Evolutionary conservation across 2,329 filamentous ascomycete genomes (phyloP).

Genomic region (Aspergillus uvarum): DNA sequence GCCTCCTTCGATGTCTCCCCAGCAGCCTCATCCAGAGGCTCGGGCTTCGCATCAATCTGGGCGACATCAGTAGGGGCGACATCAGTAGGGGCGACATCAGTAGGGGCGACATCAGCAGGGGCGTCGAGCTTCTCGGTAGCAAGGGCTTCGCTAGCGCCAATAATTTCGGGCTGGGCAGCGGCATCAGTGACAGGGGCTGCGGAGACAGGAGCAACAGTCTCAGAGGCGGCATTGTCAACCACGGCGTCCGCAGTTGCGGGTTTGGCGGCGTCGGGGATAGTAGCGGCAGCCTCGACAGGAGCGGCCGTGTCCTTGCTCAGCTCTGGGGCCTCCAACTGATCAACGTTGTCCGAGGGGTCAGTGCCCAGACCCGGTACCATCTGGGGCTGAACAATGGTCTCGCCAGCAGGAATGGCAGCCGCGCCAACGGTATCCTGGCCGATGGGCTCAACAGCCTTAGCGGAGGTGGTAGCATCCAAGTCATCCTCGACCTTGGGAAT

Average conservation of each 20-base stretch:
- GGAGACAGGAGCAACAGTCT: background rate
- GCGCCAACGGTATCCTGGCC: constrained; percentile 8
- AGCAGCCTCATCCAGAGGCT: background rate
- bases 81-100: background rate
- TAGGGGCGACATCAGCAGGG: background rate
- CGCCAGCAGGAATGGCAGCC: constrained; percentile 3
- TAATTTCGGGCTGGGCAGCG: background rate
- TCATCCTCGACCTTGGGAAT: constrained; percentile 35
- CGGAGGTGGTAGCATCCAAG: constrained; percentile 3
- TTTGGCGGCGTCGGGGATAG: background rate
- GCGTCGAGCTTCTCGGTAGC: background rate
- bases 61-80: background rate
- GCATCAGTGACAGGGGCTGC: background rate
- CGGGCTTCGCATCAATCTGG: background rate
- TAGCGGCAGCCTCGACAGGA: background rate
- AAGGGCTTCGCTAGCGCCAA: background rate
- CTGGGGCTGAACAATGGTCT: constrained; percentile 18
- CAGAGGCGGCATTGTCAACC: background rate
- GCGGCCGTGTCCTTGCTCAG: constrained; percentile 13
- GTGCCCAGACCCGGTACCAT: constrained; percentile 24
- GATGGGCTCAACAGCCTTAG: background rate
- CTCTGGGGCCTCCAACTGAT: constrained; percentile 16
- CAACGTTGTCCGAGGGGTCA: constrained; percentile 15
- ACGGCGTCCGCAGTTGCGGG: background rate
- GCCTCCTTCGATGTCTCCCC: background rate